phyloP scores from a whole-genome alignment of 768 basidiomycete species.

The Leccinum broughii region DNA sequence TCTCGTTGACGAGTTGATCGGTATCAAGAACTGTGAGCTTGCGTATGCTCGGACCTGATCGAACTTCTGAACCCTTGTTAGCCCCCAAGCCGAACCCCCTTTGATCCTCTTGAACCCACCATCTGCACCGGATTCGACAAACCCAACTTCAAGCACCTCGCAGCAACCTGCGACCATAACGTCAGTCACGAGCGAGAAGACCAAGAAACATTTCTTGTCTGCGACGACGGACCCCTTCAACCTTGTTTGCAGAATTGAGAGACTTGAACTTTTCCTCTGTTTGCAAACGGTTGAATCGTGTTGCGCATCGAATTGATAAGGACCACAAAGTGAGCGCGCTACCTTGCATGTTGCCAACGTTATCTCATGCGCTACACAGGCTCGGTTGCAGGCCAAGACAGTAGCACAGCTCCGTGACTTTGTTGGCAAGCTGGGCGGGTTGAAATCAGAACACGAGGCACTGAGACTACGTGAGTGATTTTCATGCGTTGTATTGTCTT shows the following conservation, averaged over 20 bases:
- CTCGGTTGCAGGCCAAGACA: conserved; percentile 86
- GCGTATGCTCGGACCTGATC: not conserved
- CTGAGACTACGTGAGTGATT: conserved; percentile 75
- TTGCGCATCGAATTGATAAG: conserved; percentile 84
- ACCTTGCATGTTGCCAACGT: not conserved
- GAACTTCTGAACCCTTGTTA: conserved; percentile 29
- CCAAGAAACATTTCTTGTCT: conserved; percentile 88
- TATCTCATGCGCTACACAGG: conserved; percentile 41
- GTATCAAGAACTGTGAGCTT: conserved; percentile 81
- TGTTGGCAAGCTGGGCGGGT: conserved; percentile 90
- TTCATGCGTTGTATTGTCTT: not conserved
- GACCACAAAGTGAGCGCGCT: conserved; percentile 74
- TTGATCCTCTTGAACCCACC: conserved; percentile 65
- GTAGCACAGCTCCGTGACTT: conserved; percentile 91
- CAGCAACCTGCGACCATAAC: conserved; percentile 46
- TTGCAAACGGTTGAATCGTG: conserved; percentile 74
- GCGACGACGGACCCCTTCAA: conserved; percentile 72
- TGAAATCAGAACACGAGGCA: conserved; percentile 90
- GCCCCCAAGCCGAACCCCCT: conserved; percentile 75
- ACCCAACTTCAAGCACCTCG: conserved; percentile 37
- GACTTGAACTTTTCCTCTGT: conserved; percentile 93
- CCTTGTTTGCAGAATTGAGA: conserved; percentile 79
- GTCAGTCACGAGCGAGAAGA: conserved; percentile 70
- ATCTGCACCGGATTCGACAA: conserved; percentile 39
- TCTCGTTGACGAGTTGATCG: conserved; percentile 88